Evolutionary conservation across 768 basidiomycete genomes (phyloP), one percentile per base, ranked within the genome.

Genomic region (Collybia sp.): DNA sequence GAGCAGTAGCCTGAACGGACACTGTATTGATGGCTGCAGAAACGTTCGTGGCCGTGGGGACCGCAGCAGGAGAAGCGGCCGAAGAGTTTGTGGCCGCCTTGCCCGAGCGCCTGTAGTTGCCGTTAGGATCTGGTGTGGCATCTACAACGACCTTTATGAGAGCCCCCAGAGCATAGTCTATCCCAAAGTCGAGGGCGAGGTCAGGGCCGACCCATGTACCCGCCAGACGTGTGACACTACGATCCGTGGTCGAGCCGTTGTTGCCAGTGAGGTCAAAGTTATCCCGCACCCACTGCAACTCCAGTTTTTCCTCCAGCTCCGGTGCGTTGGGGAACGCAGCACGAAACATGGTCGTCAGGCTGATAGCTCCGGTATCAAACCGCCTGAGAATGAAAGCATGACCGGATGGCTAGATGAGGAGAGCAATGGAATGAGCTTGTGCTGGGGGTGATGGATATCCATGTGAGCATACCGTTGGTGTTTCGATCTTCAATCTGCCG

Each of bases 341-440:
- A 48, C 93, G 88, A 70, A 89, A 95, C 93, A 97, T 95, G 46
- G 93, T 95, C 9, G 93, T 95, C 9, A 93, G 78, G 52, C 85
- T 88, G 66, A 97, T 79, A 15, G 92, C 92, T 48, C 88, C 85
- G 2, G 93, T 95, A 66, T 97, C 94, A 56, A 88, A 93, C 45
- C 94, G 83, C 38, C 93, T 82, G 31, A 97, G 83, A 59, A 97
- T 90, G 63, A 96, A 97, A 17, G 94, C 92, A 66, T 97, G 93
- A 31, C 85, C 83, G 12, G 70, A 64, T 20, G 84, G 76, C 87
- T 91, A 61, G 46, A 33, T 46, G 44, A 35, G 54, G 43, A 53
- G 45, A 53, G 57, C 54, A 55, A 17, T 48, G 54, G 37, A 46
- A 43, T 47, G 44, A 55, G 53, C 51, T 47, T 53, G 51, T 45